Conservation (phyloP, 2,329 filamentous ascomycete genomes). For the Trichophyton verrucosum region DNA sequence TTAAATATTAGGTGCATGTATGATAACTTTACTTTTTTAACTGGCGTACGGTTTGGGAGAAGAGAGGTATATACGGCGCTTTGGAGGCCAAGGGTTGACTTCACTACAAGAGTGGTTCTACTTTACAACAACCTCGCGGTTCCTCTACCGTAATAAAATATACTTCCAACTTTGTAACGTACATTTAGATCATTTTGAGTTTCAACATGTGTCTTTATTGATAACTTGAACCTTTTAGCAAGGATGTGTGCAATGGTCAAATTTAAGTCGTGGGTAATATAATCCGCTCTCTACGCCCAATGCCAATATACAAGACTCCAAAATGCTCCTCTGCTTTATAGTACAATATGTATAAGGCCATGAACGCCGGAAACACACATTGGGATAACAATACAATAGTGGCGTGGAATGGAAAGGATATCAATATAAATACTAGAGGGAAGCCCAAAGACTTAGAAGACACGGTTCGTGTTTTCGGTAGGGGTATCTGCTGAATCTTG, state of each 20-base stretch:
- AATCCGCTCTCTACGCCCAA: neutral
- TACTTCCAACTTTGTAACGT: neutral
- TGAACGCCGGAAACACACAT: neutral
- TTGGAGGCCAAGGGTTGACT: slow-evolving; percentile 1
- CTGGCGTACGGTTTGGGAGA: neutral
- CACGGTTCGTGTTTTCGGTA: neutral
- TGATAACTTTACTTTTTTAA: no score
- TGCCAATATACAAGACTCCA: neutral
- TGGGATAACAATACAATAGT: neutral
- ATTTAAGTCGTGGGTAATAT: neutral
- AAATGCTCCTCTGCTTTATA: neutral
- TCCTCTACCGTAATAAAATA: neutral
- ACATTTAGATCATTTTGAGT: neutral
- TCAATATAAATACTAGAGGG: neutral
- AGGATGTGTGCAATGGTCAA: neutral
- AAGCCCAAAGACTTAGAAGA: neutral
- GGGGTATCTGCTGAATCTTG: neutral
- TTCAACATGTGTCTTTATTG: neutral
- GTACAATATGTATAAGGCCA: neutral
- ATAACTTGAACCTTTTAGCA: neutral
- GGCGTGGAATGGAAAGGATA: neutral
- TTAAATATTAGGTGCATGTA: neutral
- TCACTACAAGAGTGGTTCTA: neutral
- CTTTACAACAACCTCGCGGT: neutral
- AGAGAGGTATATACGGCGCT: slow-evolving; percentile 1